Percentiles rank a stretch among this genome's conserved stretches.
Conservation (phyloP, 2,329 filamentous ascomycete genomes). For the Chrysosporium queenslandicum region DNA sequence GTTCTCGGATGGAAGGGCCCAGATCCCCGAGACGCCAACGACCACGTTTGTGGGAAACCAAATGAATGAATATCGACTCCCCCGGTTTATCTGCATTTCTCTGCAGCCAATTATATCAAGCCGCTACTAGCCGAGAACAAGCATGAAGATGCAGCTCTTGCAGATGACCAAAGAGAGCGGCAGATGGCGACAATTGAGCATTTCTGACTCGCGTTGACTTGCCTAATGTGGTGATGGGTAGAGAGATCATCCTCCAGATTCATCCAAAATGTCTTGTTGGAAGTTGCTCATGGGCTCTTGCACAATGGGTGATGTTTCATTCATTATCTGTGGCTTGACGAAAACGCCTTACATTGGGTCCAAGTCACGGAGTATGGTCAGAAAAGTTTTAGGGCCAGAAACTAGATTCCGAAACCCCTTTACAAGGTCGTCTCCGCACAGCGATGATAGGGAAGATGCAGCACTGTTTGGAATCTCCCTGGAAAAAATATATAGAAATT, state of each 20-base stretch:
- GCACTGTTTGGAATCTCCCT: too few species aligned
- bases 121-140: conserved; percentile 4
- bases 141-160: conserved; percentile 2
- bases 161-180: conserved; percentile 1
- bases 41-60: conserved; percentile 3
- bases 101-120: background rate
- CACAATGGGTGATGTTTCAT: too few species aligned
- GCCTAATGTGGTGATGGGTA: background rate
- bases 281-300: too few species aligned
- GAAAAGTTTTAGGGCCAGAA: too few species aligned
- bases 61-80: background rate
- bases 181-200: background rate
- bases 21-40: conserved; percentile 1
- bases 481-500: too few species aligned
- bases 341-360: too few species aligned
- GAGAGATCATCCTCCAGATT: too few species aligned
- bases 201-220: conserved; percentile 4
- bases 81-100: background rate
- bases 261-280: background rate
- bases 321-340: too few species aligned
- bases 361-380: too few species aligned
- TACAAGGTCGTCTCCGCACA: too few species aligned
- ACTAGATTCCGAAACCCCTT: too few species aligned
- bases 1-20: background rate
- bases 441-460: too few species aligned